Percentiles rank a stretch among this genome's conserved stretches.
Evolutionary conservation across 2,329 filamentous ascomycete genomes (phyloP).

Genomic region (Fusarium musae): DNA sequence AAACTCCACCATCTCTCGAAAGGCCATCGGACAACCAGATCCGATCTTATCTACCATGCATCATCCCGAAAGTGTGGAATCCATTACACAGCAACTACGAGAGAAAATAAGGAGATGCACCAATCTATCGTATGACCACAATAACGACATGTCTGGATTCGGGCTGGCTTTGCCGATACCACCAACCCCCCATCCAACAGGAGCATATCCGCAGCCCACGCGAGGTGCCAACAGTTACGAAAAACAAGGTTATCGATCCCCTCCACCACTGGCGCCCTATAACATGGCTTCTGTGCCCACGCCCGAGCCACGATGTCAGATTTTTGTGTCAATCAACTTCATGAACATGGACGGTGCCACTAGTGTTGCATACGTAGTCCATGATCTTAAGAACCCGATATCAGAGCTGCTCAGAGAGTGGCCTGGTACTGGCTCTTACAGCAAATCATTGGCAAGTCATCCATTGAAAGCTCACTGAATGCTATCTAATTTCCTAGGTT

Average conservation of each 20-base stretch:
- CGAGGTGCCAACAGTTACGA: neutral
- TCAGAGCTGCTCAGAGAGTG: neutral
- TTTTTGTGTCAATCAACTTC: neutral
- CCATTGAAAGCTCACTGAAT: no score
- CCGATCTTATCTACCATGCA: neutral
- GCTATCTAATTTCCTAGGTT: neutral
- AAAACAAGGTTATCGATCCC: neutral
- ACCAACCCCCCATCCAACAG: no score
- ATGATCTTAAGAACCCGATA: neutral
- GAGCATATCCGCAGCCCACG: no score
- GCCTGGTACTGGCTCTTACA: neutral
- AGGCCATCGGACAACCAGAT: fast-evolving
- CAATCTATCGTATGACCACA: no score
- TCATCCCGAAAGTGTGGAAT: no score
- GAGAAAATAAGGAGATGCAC: no score
- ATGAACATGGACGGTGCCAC: neutral
- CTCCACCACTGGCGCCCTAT: neutral
- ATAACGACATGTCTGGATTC: no score
- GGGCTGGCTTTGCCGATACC: no score
- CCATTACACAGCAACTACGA: no score
- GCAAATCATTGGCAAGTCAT: neutral
- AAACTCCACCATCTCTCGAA: fast-evolving
- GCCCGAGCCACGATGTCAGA: fast-evolving
- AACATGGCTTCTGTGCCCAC: neutral
- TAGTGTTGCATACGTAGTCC: neutral